A percentile compares a stretch with the other conserved stretches of the same genome.
These are phyloP conservation scores for Melastoma malabathricum DNA, from an alignment of 345 rosid species.

Conservation along the genomic window DNA sequence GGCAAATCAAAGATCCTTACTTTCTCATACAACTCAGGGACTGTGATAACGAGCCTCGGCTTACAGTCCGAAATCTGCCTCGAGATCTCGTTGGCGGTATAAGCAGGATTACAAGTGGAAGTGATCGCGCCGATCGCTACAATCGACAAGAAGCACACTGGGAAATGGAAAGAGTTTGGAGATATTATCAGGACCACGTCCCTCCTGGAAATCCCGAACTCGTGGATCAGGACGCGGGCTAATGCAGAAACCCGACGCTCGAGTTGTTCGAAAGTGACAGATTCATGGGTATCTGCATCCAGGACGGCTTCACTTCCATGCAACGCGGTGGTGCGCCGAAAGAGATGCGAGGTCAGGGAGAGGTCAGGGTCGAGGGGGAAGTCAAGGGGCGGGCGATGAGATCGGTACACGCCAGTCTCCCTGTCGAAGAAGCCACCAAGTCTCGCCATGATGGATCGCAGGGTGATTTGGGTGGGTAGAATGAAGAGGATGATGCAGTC, in stretches of 20 bases:
- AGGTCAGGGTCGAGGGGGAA: conserved; percentile 22
- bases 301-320: conserved; percentile 22
- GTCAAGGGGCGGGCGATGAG: conserved; percentile 17
- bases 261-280: conserved; percentile 22
- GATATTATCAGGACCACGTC: conserved; percentile 27
- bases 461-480: too few species aligned
- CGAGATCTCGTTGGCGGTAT: conserved; percentile 20
- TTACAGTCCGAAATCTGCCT: conserved; percentile 25
- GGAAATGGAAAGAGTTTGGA: conserved; percentile 28
- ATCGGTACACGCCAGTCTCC: conserved; percentile 14
- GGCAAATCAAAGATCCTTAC: conserved; percentile 22
- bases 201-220: conserved; percentile 14
- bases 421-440: conserved; percentile 10
- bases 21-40: conserved; percentile 20
- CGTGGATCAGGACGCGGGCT: conserved; percentile 18
- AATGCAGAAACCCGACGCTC: conserved; percentile 17
- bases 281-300: conserved; percentile 16
- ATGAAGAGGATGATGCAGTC: too few species aligned
- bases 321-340: conserved; percentile 13
- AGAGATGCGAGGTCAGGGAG: conserved; percentile 21
- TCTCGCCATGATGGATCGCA: conserved; percentile 9
- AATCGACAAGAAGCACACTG: conserved; percentile 25
- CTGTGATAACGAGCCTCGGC: conserved; percentile 25
- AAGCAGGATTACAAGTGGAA: conserved; percentile 27
- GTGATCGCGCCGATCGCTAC: conserved; percentile 28